Percentiles rank a stretch among this genome's conserved stretches.
Conservation (phyloP, 768 basidiomycete species). For the Aureoboletus auriporus region DNA sequence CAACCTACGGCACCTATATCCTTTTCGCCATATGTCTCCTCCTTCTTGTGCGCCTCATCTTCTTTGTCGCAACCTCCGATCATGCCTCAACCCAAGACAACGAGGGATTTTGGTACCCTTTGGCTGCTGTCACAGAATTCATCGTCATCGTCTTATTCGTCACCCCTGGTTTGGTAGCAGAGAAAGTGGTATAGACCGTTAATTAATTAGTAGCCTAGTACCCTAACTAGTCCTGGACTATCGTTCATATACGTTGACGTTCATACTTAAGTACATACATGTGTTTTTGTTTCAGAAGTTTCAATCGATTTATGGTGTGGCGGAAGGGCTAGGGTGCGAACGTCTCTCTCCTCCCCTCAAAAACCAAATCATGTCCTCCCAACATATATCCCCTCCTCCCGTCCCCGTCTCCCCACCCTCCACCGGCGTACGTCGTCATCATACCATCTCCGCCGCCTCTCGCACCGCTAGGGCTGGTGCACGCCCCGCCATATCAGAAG, state of each 20-base stretch:
- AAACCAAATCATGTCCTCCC: constrained; percentile 31
- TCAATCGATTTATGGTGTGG: constrained; percentile 11
- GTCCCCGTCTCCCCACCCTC: constrained; percentile 34
- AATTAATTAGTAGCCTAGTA: no score
- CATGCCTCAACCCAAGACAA: constrained; percentile 17
- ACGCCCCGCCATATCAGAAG: constrained; percentile 67
- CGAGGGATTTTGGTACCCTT: constrained; percentile 31
- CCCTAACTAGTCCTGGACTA: no score
- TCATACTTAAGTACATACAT: no score
- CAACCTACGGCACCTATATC: constrained; percentile 17
- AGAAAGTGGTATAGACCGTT: no score
- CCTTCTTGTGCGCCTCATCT: constrained; percentile 28
- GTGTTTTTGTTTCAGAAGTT: no score
- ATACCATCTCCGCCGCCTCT: constrained; percentile 77
- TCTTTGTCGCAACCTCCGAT: constrained; percentile 25
- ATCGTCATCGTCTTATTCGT: constrained; percentile 27
- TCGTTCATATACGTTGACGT: no score
- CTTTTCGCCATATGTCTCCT: constrained; percentile 22
- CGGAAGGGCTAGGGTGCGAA: constrained; percentile 24
- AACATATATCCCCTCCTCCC: constrained; percentile 40
- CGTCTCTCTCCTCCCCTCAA: background rate
- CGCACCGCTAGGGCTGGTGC: constrained; percentile 56
- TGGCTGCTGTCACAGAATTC: constrained; percentile 29
- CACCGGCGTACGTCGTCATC: constrained; percentile 68
- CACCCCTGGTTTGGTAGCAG: constrained; percentile 31